Conservation (phyloP, 441 rosid species). For the Pelargonium citronellum region DNA sequence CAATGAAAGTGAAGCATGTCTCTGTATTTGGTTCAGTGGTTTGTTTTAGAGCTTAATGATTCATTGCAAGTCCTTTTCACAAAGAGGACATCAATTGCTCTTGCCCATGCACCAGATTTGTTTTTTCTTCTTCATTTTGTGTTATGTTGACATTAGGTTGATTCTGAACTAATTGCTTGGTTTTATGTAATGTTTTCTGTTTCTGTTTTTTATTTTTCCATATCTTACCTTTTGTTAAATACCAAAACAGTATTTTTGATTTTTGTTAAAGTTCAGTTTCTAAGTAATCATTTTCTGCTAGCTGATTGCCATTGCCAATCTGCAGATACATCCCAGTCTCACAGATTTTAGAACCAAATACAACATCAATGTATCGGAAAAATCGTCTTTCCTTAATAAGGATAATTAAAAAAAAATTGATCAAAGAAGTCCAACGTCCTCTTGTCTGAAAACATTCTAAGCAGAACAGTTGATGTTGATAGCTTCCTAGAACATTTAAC, state of each 20-base stretch:
- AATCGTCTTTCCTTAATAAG: neutral
- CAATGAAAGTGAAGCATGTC: no score
- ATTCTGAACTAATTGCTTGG: neutral
- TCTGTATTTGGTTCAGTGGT: neutral
- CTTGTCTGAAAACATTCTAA: neutral
- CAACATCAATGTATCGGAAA: neutral
- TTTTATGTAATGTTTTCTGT: neutral
- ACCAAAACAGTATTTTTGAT: no score
- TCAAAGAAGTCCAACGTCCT: neutral
- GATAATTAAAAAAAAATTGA: neutral
- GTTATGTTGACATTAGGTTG: neutral
- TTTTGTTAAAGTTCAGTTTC: neutral
- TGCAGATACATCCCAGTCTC: neutral
- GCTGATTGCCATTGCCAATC: neutral
- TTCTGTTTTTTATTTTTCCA: neutral
- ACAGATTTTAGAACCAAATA: neutral
- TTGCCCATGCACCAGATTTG: neutral
- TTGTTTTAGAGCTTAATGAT: neutral
- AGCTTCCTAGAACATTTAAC: neutral
- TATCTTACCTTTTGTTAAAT: no score
- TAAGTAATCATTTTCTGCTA: neutral
- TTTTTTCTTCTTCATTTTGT: neutral
- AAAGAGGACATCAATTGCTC: neutral
- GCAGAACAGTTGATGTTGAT: constrained; percentile 2
- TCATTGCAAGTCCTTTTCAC: neutral